Percentiles rank a stretch among this genome's conserved stretches.
These are phyloP conservation scores for Yarrowia sp. DNA, from an alignment of 805 yeast species.

Conservation along the genomic window DNA sequence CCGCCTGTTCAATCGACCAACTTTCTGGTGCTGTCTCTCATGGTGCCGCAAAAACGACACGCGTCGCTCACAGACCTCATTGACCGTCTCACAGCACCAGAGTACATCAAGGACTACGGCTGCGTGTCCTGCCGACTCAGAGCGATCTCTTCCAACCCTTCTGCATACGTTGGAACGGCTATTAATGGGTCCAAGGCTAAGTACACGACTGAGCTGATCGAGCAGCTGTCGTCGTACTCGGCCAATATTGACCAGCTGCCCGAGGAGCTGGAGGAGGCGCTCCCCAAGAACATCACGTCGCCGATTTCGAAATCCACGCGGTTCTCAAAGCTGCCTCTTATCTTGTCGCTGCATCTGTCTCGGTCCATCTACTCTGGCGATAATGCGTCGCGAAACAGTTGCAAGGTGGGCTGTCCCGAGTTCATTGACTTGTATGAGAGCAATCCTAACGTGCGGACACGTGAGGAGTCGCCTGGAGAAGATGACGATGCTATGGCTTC, in stretches of 20 bases:
- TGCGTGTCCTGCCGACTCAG: slow-evolving; percentile 68
- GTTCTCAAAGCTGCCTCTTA: slow-evolving; percentile 63
- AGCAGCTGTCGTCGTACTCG: slow-evolving; percentile 43
- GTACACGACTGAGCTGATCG: slow-evolving; percentile 36
- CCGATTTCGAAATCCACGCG: slow-evolving; percentile 65
- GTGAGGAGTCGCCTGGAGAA: slow-evolving; percentile 28
- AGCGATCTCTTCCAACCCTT: slow-evolving; percentile 27
- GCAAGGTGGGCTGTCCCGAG: slow-evolving; percentile 67
- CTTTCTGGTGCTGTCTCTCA: slow-evolving; percentile 69
- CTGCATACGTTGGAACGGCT: slow-evolving; percentile 15
- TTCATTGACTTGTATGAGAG: slow-evolving; percentile 43
- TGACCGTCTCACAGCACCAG: slow-evolving; percentile 57
- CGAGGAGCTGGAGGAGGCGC: slow-evolving; percentile 39
- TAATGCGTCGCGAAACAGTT: slow-evolving; percentile 67
- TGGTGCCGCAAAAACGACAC: slow-evolving; percentile 58
- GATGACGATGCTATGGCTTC: slow-evolving; percentile 37
- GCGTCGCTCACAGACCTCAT: slow-evolving; percentile 56
- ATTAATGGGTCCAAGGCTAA: slow-evolving; percentile 41
- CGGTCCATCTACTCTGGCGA: slow-evolving; percentile 74
- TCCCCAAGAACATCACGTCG: slow-evolving; percentile 52
- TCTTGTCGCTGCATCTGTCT: slow-evolving; percentile 78
- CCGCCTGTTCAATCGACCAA: slow-evolving; percentile 51
- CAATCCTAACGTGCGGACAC: slow-evolving; percentile 32
- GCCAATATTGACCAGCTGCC: slow-evolving; percentile 52
- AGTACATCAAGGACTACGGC: slow-evolving; percentile 69